Percentiles rank a stretch among this genome's conserved stretches.
These are phyloP conservation scores for Galerina marginata DNA, from an alignment of 768 basidiomycete genomes.

Conservation along the genomic window DNA sequence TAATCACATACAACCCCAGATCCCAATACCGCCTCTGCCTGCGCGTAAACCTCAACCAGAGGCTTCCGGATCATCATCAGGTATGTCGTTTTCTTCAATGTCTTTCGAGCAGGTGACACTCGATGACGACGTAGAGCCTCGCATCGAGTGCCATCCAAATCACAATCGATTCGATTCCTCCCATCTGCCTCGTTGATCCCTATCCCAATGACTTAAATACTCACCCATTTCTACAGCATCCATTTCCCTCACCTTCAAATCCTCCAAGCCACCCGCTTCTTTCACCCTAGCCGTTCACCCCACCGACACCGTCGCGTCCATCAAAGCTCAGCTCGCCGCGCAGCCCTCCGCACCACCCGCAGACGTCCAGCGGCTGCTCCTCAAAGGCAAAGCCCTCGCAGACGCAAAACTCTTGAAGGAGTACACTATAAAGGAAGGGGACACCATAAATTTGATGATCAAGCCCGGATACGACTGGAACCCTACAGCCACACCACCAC, in stretches of 20 bases:
- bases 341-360: slow-evolving; percentile 75
- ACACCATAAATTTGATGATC: slow-evolving; percentile 85
- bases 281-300: slow-evolving; percentile 75
- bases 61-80: slow-evolving; percentile 24
- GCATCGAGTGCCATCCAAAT: too few species aligned
- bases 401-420: slow-evolving; percentile 91
- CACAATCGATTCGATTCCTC: not conserved
- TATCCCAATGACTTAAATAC: not conserved
- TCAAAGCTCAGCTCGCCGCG: slow-evolving; percentile 78
- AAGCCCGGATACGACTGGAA: slow-evolving; percentile 79
- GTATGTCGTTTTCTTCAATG: slow-evolving; percentile 14
- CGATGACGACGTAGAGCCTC: too few species aligned
- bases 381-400: slow-evolving; percentile 93
- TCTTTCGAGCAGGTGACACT: not conserved
- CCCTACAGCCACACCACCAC: slow-evolving; percentile 37
- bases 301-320: slow-evolving; percentile 81
- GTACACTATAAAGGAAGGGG: slow-evolving; percentile 82
- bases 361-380: slow-evolving; percentile 82
- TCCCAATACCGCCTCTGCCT: slow-evolving; percentile 66
- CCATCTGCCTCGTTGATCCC: not conserved
- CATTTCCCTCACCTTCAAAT: slow-evolving; percentile 85
- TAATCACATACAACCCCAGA: slow-evolving; percentile 36
- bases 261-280: slow-evolving; percentile 82
- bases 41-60: slow-evolving; percentile 45
- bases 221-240: slow-evolving; percentile 38